Evolutionary conservation across 129 eudicot genomes (phyloP), one percentile per base, ranked within the genome.

Genomic region (Daucus carota): DNA sequence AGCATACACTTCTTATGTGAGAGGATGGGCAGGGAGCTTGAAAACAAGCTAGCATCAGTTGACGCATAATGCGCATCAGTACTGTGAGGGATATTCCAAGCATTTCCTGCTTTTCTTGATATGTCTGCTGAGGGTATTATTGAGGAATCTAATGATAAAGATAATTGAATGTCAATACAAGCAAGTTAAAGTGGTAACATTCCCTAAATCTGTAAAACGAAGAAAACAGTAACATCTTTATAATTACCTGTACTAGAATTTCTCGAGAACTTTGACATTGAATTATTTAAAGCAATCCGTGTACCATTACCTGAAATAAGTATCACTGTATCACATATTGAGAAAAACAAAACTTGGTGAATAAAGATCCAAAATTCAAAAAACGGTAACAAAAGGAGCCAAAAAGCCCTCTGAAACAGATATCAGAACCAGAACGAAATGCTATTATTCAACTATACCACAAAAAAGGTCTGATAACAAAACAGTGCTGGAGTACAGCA

Each of bases 1-100:
- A 62, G 65, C 78, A 33, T 73, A 85, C 86, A 66, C 78, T 88
- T 91, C 77, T 83, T 83, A 77, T 86, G 95, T 15, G 87, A 82
- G 78, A 88, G 85, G 80, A 83, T 92, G 38, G 98, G 96, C 78
- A 90, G 80, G 31, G 98, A 93, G 79, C 92, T 85, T 16, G 96
- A 93, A 84, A 93, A 93, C 81, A 93, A 81, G 80, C 89, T 85
- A 10, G 87, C 86, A 86, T 90, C 96, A 73, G 65, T 87, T 77
- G 97, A 83, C 28, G 90, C 79, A 73, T 85, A 88, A 81, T 83
- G 80, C 28, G 75, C 26, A 80, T 73, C 79, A 78, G 67, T 47
- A 44, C 74, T 68, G 14, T 57, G 79, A 29, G 78, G 95, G 47
- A 85, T 77, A 22, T 79, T 78, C 97, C 97, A 91, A 0, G 87